Evolutionary conservation across 768 basidiomycete species (phyloP).

Genomic region (Lentinula detonsa): DNA sequence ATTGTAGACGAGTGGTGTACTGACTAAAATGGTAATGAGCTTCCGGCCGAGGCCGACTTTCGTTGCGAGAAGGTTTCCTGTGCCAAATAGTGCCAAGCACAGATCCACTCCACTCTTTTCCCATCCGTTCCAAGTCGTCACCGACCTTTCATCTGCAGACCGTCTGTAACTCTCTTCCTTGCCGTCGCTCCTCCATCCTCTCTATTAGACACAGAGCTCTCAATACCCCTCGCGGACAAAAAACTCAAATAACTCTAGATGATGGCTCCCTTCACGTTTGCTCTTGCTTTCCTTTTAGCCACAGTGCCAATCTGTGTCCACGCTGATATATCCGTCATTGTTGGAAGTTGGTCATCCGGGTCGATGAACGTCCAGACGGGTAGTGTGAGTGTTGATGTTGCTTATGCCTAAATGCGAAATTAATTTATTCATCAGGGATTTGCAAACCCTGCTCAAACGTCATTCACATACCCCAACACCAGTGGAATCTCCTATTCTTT

Average conservation of each 20-base stretch:
- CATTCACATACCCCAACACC: slow-evolving; percentile 79
- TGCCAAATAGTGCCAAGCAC: neutral
- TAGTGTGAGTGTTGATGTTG: slow-evolving; percentile 46
- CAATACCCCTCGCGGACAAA: neutral
- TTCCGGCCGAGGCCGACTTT: neutral
- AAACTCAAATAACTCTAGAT: neutral
- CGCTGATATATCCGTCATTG: slow-evolving; percentile 24
- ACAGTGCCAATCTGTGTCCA: slow-evolving; percentile 22
- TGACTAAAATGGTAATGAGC: too few relatives aligned
- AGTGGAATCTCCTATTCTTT: slow-evolving; percentile 90
- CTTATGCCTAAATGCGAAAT: neutral
- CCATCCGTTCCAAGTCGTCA: slow-evolving; percentile 2
- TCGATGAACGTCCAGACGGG: slow-evolving; percentile 75
- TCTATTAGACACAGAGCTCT: neutral
- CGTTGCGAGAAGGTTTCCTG: neutral
- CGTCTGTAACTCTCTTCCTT: neutral
- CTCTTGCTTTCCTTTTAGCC: slow-evolving; percentile 18
- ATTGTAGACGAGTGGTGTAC: too few relatives aligned
- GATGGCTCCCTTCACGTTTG: slow-evolving; percentile 13
- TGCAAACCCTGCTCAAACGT: slow-evolving; percentile 74
- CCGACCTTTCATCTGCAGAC: neutral
- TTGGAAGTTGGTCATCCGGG: slow-evolving; percentile 86
- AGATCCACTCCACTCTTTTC: slow-evolving; percentile 8
- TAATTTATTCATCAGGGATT: slow-evolving; percentile 50
- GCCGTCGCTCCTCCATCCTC: neutral